phyloP scores from a whole-genome alignment of 345 rosid genomes.

The Lepidium africanum region DNA sequence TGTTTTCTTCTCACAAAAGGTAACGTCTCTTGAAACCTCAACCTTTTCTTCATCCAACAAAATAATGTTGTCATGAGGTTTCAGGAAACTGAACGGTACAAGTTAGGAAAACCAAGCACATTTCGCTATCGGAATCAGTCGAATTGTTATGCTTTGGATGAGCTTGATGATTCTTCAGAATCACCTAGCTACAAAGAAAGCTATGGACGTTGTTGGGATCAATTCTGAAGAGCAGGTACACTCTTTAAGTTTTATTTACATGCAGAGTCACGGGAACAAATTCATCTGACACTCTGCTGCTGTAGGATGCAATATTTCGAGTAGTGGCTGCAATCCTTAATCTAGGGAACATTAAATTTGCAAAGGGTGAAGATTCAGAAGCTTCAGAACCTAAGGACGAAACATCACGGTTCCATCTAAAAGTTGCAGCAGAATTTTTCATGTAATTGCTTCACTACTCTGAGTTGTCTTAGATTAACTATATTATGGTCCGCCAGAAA shows the following conservation, averaged over 20 bases:
- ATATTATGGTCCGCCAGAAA: not conserved
- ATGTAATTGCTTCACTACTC: conserved; percentile 41
- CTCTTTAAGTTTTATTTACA: conserved; percentile 1
- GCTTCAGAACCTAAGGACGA: conserved; percentile 83
- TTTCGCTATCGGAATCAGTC: conserved; percentile 91
- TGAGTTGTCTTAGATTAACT: conserved; percentile 12
- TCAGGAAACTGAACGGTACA: conserved; percentile 71
- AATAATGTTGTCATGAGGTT: not conserved
- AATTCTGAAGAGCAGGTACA: conserved; percentile 71
- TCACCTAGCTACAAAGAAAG: conserved; percentile 70
- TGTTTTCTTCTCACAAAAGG: no score
- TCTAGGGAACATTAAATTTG: conserved; percentile 86
- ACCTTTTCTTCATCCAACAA: no score
- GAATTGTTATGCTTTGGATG: conserved; percentile 73
- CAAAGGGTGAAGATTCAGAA: conserved; percentile 78
- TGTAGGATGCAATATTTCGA: conserved; percentile 78
- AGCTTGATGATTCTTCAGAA: conserved; percentile 75
- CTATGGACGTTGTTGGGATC: conserved; percentile 94
- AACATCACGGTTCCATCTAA: conserved; percentile 65
- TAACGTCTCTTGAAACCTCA: no score
- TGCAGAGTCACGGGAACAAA: conserved; percentile 2
- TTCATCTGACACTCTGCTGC: conserved; percentile 20
- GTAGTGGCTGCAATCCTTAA: conserved; percentile 97
- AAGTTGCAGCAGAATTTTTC: conserved; percentile 77
- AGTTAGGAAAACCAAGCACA: conserved; percentile 67